These are phyloP conservation scores for Aspergillus bertholletiae DNA, from an alignment of 495 filamentous ascomycete species.

Conservation along the genomic window DNA sequence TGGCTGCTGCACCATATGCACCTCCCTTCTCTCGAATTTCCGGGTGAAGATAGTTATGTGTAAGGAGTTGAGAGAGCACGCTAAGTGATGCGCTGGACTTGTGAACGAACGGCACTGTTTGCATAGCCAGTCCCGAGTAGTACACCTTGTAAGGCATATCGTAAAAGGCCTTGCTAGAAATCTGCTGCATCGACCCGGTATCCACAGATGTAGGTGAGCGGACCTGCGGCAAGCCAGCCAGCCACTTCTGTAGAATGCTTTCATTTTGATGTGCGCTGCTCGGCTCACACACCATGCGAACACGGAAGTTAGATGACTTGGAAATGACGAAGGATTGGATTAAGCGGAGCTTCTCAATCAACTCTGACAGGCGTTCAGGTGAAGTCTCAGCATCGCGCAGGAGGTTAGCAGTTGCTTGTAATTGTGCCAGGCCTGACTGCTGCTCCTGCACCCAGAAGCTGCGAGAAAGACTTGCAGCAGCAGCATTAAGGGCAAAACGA, in stretches of 20 bases:
- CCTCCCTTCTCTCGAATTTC: conserved; percentile 98
- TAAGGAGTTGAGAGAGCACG: conserved; percentile 89
- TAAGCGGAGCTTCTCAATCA: conserved; percentile 81
- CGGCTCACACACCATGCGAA: conserved; percentile 80
- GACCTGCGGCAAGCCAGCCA: conserved; percentile 52
- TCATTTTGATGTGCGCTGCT: conserved; percentile 70
- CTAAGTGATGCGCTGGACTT: conserved; percentile 72
- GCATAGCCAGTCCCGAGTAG: conserved; percentile 75
- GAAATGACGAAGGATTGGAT: conserved; percentile 76
- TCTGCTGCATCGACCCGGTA: conserved; percentile 28
- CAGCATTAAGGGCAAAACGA: conserved; percentile 75
- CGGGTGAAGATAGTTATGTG: conserved; percentile 93
- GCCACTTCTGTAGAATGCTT: conserved; percentile 65
- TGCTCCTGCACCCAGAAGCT: conserved; percentile 72
- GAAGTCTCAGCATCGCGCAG: conserved; percentile 49
- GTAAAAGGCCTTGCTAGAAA: conserved; percentile 74
- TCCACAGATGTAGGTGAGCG: conserved; percentile 32
- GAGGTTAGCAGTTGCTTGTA: conserved; percentile 75
- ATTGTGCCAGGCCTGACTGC: conserved; percentile 78
- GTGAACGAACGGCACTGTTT: conserved; percentile 83
- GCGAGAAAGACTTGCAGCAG: conserved; percentile 72
- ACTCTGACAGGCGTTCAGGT: conserved; percentile 61
- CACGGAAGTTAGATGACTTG: conserved; percentile 55
- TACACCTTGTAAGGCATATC: conserved; percentile 96
- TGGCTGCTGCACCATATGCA: conserved; percentile 91